Base-by-base conservation (phyloP, 208 protist species). In the Trypanosoma congolense region DNA sequence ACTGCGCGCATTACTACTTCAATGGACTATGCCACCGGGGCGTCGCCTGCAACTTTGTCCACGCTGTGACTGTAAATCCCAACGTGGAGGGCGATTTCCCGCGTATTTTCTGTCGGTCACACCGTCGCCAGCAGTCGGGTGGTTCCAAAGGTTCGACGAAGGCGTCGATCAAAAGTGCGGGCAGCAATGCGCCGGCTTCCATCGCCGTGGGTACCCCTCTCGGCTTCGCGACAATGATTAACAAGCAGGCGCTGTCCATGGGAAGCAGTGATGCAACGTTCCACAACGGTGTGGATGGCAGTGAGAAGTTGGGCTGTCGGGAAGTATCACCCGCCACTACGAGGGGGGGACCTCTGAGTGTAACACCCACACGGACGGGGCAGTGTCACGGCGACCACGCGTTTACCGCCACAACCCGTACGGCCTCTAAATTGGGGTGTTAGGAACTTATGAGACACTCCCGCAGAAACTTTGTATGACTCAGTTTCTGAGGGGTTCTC, bases 1-100 rank as follows among this genome's bases (percentile, higher is more conserved):
- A 88, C 72, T 93, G 86, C 63, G 77, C 86, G 16, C 82, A 93
- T 41, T 93, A 88, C 64, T 90, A 85, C 69, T 88, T 86, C 67
- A 87, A 93, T 58, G 73, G 77, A 36, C 80, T 90, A 55, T 93
- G 86, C 77, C 78, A 85, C 55, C 75, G 73, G n/a, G 82, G 78
- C 22, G 77, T 80, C 67, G 56, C 66, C 45, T 86, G 86, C 59
- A 76, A 79, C 65, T 90, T 87, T 41, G 77, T 93, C 29, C 86
- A 93, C 66, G 61, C 75, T 24, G 61, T 89, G 28, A 62, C 86
- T 62, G 72, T 93, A 0, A 82, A 93, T 44, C 77, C 80, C 8
- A 83, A 30, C 19, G 73, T 87, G 51, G 64, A 77, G 55, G 70
- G 61, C 26, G 70, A 81, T 50, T 84, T 77, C 49, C 83, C 82